phyloP scores from a whole-genome alignment of 805 yeast genomes.

The Maudiozyma barnettii region DNA sequence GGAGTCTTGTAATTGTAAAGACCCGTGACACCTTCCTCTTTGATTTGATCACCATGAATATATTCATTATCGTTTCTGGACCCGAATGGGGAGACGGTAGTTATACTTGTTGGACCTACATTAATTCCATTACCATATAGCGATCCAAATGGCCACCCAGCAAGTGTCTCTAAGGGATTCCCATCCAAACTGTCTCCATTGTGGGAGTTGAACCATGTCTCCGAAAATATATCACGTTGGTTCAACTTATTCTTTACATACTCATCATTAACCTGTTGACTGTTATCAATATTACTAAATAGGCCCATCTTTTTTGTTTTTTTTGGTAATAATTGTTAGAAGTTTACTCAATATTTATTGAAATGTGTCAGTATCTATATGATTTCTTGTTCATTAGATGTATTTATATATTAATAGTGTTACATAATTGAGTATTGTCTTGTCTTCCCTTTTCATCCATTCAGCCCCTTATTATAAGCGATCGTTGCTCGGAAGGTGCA shows the following conservation, averaged over 20 bases:
- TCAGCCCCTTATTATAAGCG: not conserved
- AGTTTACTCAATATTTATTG: too few relatives aligned
- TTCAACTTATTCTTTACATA: not conserved
- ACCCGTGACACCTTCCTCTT: conserved; percentile 29
- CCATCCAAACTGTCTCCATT: not conserved
- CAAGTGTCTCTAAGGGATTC: not conserved
- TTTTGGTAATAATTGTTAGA: not conserved
- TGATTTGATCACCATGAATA: conserved; percentile 1
- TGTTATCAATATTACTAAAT: conserved; percentile 1
- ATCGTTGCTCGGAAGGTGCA: not conserved
- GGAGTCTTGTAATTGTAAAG: conserved; percentile 48
- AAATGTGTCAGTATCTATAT: too few relatives aligned
- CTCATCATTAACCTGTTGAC: conserved; percentile 1
- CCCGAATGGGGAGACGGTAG: not conserved
- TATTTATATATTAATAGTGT: not conserved
- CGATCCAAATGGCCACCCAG: not conserved
- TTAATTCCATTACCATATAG: not conserved
- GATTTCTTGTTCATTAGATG: not conserved
- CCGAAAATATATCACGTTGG: not conserved
- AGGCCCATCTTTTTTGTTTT: conserved; percentile 1
- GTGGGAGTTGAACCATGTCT: not conserved
- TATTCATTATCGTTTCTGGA: not conserved
- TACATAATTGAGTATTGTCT: not conserved
- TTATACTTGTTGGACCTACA: not conserved
- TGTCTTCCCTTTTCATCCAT: not conserved